phyloP scores from a whole-genome alignment of 441 rosid genomes.

The Mallotus repandus region DNA sequence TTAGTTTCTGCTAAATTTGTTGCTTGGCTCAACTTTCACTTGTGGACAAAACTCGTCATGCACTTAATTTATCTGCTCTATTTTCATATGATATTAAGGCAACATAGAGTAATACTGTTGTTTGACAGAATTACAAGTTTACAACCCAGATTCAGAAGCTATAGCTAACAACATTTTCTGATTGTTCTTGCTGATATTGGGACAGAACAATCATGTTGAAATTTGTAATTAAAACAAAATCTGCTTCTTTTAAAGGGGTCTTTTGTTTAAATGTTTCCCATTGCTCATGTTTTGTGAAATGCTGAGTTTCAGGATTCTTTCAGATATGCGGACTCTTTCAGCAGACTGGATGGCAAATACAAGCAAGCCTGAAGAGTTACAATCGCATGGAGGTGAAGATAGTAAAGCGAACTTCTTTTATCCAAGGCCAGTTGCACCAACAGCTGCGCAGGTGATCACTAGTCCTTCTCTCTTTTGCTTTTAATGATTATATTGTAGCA shows the following conservation, averaged over 20 bases:
- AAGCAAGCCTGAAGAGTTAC: constrained; percentile 81
- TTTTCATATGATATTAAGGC: background rate
- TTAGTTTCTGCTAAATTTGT: background rate
- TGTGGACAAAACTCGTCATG: background rate
- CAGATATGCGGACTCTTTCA: constrained; percentile 99
- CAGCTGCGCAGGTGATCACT: constrained; percentile 85
- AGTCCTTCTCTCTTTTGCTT: background rate
- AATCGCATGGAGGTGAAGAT: constrained; percentile 81
- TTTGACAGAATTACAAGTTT: background rate
- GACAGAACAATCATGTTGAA: constrained; percentile 8
- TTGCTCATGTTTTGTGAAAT: constrained; percentile 23
- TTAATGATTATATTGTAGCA: background rate
- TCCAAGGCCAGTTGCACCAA: constrained; percentile 98
- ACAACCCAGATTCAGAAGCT: constrained; percentile 1
- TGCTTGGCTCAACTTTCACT: too few species aligned
- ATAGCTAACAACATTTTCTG: background rate
- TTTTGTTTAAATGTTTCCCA: background rate
- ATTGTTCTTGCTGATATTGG: constrained; percentile 2
- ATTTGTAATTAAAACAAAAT: constrained; percentile 8
- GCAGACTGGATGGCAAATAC: constrained; percentile 99
- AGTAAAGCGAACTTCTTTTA: constrained; percentile 78
- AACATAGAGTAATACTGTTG: background rate
- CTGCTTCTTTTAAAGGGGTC: background rate
- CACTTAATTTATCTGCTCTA: background rate
- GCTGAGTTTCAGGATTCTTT: constrained; percentile 82